Conservation (phyloP, 2,329 filamentous ascomycete species). For the Dothiorella sarmentorum region DNA sequence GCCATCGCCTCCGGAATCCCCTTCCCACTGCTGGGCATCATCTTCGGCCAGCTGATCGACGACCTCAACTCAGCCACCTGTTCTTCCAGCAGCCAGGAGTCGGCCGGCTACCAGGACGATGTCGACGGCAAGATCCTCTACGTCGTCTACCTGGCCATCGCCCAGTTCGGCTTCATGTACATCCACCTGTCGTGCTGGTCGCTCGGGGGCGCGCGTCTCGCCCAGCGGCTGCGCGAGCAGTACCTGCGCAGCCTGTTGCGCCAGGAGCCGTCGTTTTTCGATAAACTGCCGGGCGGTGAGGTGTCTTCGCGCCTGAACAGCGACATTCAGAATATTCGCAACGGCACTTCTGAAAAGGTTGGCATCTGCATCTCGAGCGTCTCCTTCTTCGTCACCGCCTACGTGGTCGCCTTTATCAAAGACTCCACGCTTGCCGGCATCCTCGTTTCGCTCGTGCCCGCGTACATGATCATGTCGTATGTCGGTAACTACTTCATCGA, state of each 20-base stretch:
- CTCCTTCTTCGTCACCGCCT: slow-evolving; percentile 66
- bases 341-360: slow-evolving; percentile 68
- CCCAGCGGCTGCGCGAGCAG: slow-evolving; percentile 58
- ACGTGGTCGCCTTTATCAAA: slow-evolving; percentile 64
- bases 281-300: slow-evolving; percentile 60
- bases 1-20: slow-evolving; percentile 60
- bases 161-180: slow-evolving; percentile 62
- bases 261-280: slow-evolving; percentile 63
- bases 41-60: slow-evolving; percentile 63
- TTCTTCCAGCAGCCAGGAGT: slow-evolving; percentile 30
- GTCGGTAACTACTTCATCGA: slow-evolving; percentile 54
- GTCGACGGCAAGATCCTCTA: slow-evolving; percentile 57
- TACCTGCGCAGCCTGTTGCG: slow-evolving; percentile 58
- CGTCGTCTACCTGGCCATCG: slow-evolving; percentile 63
- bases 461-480: slow-evolving; percentile 58
- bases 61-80: slow-evolving; percentile 59
- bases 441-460: slow-evolving; percentile 60
- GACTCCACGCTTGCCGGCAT: slow-evolving; percentile 61
- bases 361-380: slow-evolving; percentile 60
- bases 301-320: slow-evolving; percentile 61
- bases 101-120: slow-evolving; percentile 37
- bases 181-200: slow-evolving; percentile 62
- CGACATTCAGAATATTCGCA: slow-evolving; percentile 65
- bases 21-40: slow-evolving; percentile 61
- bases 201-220: slow-evolving; percentile 60